phyloP scores from a whole-genome alignment of 2,329 filamentous ascomycete species.

The Metarhizium guizhouense region DNA sequence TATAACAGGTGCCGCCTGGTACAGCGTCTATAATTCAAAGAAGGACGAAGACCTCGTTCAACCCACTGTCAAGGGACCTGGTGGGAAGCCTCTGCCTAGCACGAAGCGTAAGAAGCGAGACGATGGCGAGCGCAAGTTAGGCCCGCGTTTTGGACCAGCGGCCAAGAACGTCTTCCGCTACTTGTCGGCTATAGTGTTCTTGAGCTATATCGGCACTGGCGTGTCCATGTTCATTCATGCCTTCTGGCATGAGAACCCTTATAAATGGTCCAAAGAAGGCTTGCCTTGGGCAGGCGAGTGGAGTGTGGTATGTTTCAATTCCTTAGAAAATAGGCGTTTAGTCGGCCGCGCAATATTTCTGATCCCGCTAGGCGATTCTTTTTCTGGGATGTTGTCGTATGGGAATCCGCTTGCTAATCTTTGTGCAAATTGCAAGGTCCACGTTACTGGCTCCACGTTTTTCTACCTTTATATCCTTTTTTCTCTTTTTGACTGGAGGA shows the following conservation, averaged over 20 bases:
- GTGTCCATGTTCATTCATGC: constrained; percentile 66
- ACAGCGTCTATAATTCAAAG: constrained; percentile 43
- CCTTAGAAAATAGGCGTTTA: not conserved
- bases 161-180: constrained; percentile 68
- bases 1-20: constrained; percentile 38
- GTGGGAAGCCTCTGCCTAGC: constrained; percentile 75
- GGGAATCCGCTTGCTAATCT: not conserved
- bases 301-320: constrained; percentile 52
- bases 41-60: constrained; percentile 37
- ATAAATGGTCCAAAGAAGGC: constrained; percentile 31
- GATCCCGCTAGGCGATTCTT: not conserved
- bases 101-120: constrained; percentile 48
- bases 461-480: constrained; percentile 80
- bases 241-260: constrained; percentile 37
- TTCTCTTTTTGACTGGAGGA: constrained; percentile 74
- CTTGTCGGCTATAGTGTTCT: constrained; percentile 59
- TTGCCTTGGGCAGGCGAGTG: constrained; percentile 69
- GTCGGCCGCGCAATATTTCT: not conserved
- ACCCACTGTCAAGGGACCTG: constrained; percentile 60
- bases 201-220: constrained; percentile 70
- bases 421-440: constrained; percentile 50
- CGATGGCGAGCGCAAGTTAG: constrained; percentile 34
- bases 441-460: constrained; percentile 76
- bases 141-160: constrained; percentile 51
- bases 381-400: not conserved